Conservation (phyloP, 495 filamentous ascomycete species). For the Friedmanniomyces simplex region DNA sequence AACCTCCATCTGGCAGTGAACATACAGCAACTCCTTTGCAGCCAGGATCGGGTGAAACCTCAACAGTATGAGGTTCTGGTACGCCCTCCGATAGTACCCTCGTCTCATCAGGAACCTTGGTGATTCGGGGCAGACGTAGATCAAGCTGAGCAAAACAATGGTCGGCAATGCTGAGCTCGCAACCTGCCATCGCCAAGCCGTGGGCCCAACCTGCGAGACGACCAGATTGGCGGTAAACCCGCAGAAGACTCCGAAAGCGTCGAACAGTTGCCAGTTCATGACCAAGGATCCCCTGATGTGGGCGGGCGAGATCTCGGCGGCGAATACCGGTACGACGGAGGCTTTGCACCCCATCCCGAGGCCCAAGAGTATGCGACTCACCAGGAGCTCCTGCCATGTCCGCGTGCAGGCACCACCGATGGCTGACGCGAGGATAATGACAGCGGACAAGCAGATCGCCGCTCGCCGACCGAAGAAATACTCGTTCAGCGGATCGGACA, state of each 20-base stretch:
- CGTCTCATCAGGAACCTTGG: constrained; percentile 21
- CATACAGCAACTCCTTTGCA: constrained; percentile 21
- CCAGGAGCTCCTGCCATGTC: constrained; percentile 16
- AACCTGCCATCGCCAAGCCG: constrained; percentile 55
- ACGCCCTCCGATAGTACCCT: constrained; percentile 11
- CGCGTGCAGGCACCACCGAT: constrained; percentile 17
- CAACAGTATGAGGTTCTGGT: constrained; percentile 11
- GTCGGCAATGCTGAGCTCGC: constrained; percentile 64
- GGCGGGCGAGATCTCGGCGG: constrained; percentile 51
- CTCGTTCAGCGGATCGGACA: constrained; percentile 47
- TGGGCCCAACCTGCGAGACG: constrained; percentile 42
- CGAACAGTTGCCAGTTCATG: constrained; percentile 52
- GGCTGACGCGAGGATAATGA: constrained; percentile 15
- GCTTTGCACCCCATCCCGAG: constrained; percentile 22
- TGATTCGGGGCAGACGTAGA: constrained; percentile 39
- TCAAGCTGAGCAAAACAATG: constrained; percentile 49
- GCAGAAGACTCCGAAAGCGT: constrained; percentile 52
- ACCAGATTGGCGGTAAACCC: constrained; percentile 52
- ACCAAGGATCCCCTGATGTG: constrained; percentile 52
- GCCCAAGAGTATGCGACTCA: constrained; percentile 20
- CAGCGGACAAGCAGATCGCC: constrained; percentile 16
- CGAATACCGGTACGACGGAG: constrained; percentile 45
- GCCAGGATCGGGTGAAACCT: constrained; percentile 16
- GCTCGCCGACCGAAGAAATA: constrained; percentile 31
- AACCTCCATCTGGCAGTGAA: constrained; percentile 20